Evolutionary conservation across 768 basidiomycete genomes (phyloP).

Genomic region (Galerina sulciceps): DNA sequence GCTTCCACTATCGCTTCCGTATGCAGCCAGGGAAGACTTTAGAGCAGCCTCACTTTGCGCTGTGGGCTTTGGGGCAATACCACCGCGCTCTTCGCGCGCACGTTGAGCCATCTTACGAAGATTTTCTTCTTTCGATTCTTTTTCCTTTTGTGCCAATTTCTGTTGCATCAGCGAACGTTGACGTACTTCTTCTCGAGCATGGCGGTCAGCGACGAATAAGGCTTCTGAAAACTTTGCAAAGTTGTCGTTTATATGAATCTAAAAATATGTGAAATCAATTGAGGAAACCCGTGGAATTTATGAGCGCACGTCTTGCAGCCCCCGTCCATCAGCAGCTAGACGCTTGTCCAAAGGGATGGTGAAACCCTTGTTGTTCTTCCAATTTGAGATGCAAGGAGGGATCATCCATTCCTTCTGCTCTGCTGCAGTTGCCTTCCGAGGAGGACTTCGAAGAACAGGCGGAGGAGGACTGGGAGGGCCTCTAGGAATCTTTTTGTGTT

Average conservation of each 20-base stretch:
- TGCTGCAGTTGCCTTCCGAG: conserved; percentile 92
- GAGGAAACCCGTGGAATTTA: neutral
- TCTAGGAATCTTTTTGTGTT: conserved; percentile 98
- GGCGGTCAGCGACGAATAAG: conserved; percentile 92
- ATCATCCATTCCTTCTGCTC: conserved; percentile 99
- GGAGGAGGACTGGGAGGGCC: conserved; percentile 97
- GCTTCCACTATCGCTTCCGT: conserved; percentile 77
- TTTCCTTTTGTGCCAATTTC: conserved; percentile 98
- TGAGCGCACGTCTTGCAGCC: conserved; percentile 88
- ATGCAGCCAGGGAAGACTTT: conserved; percentile 79
- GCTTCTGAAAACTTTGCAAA: conserved; percentile 99
- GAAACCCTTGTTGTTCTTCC: conserved; percentile 99
- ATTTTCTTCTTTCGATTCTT: conserved; percentile 95
- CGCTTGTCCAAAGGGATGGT: conserved; percentile 98
- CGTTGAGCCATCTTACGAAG: conserved; percentile 92
- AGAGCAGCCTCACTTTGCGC: conserved; percentile 72
- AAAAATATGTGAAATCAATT: neutral
- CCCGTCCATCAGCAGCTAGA: conserved; percentile 96
- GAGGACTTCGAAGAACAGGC: conserved; percentile 93
- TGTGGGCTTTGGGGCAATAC: conserved; percentile 71
- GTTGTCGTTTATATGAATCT: conserved; percentile 99
- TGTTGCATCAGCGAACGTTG: conserved; percentile 98
- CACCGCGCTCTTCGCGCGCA: conserved; percentile 92
- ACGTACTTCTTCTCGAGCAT: conserved; percentile 97
- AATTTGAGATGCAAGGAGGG: conserved; percentile 98